These are phyloP conservation scores for Phylloporus arenicola DNA, from an alignment of 768 basidiomycete genomes.

Conservation along the genomic window DNA sequence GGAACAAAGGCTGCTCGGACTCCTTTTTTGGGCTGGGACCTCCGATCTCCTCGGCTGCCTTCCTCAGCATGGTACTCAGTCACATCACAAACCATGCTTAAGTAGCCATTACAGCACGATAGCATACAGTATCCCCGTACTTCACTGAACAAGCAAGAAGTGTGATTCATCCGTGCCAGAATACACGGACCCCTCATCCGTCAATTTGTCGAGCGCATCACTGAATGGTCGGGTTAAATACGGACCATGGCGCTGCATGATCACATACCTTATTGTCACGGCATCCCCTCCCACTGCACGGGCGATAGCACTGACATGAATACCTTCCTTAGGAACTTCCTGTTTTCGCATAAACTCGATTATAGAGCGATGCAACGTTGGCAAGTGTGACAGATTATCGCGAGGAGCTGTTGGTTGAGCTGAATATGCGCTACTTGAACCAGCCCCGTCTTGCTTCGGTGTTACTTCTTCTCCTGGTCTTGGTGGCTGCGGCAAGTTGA, in stretches of 20 bases:
- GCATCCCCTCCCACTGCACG: conserved; percentile 56
- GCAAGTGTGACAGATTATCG: conserved; percentile 52
- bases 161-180: conserved; percentile 82
- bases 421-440: conserved; percentile 40
- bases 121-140: conserved; percentile 1
- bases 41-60: too few relatives aligned
- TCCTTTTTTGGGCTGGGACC: too few relatives aligned
- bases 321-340: conserved; percentile 53
- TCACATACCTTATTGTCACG: conserved; percentile 55
- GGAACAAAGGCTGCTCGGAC: not conserved
- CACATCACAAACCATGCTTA: not conserved
- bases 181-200: conserved; percentile 77
- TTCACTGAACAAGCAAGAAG: conserved; percentile 46
- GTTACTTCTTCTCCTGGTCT: conserved; percentile 23
- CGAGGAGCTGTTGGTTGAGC: conserved; percentile 29
- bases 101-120: not conserved
- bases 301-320: conserved; percentile 69
- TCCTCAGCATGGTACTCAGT: too few relatives aligned
- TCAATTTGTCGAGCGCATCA: conserved; percentile 67
- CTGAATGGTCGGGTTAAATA: conserved; percentile 33
- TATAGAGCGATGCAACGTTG: conserved; percentile 57
- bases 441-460: conserved; percentile 7
- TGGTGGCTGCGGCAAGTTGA: conserved; percentile 26
- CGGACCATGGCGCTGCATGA: not conserved
- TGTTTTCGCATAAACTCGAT: conserved; percentile 54